phyloP scores from a whole-genome alignment of 495 filamentous ascomycete species.

The Daldinia childiae region DNA sequence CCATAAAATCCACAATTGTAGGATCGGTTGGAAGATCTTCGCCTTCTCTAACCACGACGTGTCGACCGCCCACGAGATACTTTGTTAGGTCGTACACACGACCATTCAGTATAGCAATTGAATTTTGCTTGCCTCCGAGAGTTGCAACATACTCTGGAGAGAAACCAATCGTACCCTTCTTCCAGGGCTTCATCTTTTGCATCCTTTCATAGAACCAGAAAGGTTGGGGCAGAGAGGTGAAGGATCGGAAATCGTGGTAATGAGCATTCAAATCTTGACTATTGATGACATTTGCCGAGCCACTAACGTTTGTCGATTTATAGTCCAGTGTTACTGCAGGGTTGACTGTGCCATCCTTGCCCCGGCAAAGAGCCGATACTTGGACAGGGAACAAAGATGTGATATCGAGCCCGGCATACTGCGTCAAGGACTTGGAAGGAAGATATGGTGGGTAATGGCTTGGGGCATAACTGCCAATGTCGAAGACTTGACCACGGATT shows the following conservation, averaged over 20 bases:
- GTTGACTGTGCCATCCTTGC: slow-evolving; percentile 68
- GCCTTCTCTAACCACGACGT: slow-evolving; percentile 63
- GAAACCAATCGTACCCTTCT: slow-evolving; percentile 90
- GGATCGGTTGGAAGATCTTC: slow-evolving; percentile 54
- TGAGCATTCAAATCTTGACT: slow-evolving; percentile 73
- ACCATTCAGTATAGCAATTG: slow-evolving; percentile 82
- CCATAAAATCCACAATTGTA: slow-evolving; percentile 84
- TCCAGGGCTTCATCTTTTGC: slow-evolving; percentile 77
- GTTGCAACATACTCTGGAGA: slow-evolving; percentile 77
- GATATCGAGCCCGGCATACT: slow-evolving; percentile 87
- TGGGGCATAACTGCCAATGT: slow-evolving; percentile 77
- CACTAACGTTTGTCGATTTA: slow-evolving; percentile 76
- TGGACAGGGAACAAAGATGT: slow-evolving; percentile 92
- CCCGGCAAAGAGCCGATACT: slow-evolving; percentile 89
- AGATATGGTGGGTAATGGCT: slow-evolving; percentile 82
- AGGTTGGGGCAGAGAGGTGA: slow-evolving; percentile 79
- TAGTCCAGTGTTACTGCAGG: slow-evolving; percentile 83
- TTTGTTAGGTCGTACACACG: slow-evolving; percentile 91
- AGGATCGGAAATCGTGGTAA: slow-evolving; percentile 94
- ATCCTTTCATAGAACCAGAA: slow-evolving; percentile 94
- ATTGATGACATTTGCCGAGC: slow-evolving; percentile 69
- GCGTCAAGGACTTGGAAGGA: slow-evolving; percentile 68
- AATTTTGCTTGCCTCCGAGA: slow-evolving; percentile 68
- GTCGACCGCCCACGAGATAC: slow-evolving; percentile 81
- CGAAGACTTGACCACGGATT: slow-evolving; percentile 89